Base-by-base conservation (phyloP, 495 filamentous ascomycete species). In the Cudoniella acicularis region DNA sequence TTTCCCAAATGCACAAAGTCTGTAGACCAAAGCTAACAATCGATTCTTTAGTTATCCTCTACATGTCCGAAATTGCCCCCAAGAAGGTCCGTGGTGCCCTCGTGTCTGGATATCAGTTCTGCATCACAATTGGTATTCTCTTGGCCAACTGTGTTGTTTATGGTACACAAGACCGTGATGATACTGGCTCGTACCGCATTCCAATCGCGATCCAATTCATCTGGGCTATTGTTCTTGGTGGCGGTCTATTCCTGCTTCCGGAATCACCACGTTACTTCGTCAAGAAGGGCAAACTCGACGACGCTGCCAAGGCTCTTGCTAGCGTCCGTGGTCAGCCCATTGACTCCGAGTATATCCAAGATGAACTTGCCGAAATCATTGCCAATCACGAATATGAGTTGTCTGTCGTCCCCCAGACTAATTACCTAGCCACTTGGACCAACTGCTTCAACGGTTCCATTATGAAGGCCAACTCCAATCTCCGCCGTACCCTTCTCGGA, bases 231-330 rank as follows among this genome's bases (percentile, higher is more conserved):
- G 79, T 88, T 60, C 77, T 89, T n/a, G 83, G 71, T 30, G 52
- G 54, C 23, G 91, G 91, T 30, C 86, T 94, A 77, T 68, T 86
- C 36, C 45, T 91, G 16, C 83, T 96, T 17, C 91, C 91, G 0
- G 91, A 96, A 65, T 92, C 90, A 9, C 91, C 91, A 2, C 84
- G 91, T 22, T 96, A 79, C 73, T 76, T 87, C 56, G 88, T 94
- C 77, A 92, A 90, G 78, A 75, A 81, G 26, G 86, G 83, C 22
- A 72, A 81, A 40, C 73, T 83, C 54, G 84, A 91, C 20, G 75
- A 77, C 49, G 91, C 91, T 22, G 79, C 79, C 13, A 79, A 73
- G 43, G 69, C 88, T 2, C 86, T 96, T 21, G 73, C 80, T 24
- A 76, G 71, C 55, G 82, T 96, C 25, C 88, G 90, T 54, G 78